These are phyloP conservation scores for Corylus americana DNA, from an alignment of 306 rosid genomes.

Conservation along the genomic window DNA sequence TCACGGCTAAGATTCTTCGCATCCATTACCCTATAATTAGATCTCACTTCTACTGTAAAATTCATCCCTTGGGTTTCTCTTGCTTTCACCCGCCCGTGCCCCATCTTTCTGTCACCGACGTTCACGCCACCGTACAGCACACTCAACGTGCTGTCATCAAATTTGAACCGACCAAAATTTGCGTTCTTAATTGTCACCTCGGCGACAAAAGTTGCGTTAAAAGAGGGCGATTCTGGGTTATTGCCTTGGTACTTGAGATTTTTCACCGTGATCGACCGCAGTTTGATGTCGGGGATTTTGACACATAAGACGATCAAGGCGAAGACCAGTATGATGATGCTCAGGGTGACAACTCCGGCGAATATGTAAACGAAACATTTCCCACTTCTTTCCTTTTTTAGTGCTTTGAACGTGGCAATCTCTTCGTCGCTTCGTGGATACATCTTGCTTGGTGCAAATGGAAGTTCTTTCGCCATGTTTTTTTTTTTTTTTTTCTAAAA, in stretches of 20 bases:
- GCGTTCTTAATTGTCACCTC: slow-evolving; percentile 42
- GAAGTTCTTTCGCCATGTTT: slow-evolving; percentile 37
- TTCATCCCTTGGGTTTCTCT: slow-evolving; percentile 30
- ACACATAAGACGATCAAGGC: slow-evolving; percentile 46
- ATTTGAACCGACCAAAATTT: slow-evolving; percentile 53
- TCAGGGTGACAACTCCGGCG: slow-evolving; percentile 36
- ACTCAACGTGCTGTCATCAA: slow-evolving; percentile 26
- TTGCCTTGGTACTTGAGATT: slow-evolving; percentile 5
- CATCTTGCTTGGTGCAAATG: slow-evolving; percentile 21
- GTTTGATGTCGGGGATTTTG: slow-evolving; percentile 32
- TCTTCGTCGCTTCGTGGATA: slow-evolving; percentile 40
- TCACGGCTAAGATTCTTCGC: slow-evolving; percentile 29
- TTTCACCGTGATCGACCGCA: slow-evolving; percentile 36
- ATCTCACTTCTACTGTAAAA: slow-evolving; percentile 32
- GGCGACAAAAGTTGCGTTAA: slow-evolving; percentile 42
- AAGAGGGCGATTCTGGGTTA: slow-evolving; percentile 29
- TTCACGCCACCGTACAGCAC: slow-evolving; percentile 29
- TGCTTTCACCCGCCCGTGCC: slow-evolving; percentile 18
- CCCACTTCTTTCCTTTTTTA: slow-evolving; percentile 40
- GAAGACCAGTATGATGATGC: slow-evolving; percentile 37
- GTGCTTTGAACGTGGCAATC: slow-evolving; percentile 28
- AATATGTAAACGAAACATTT: slow-evolving; percentile 62
- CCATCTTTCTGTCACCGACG: slow-evolving; percentile 31
- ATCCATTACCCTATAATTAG: slow-evolving; percentile 9
- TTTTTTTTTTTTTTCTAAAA: neutral